Base-by-base conservation (phyloP, 1,139 yeast species). In the Zygoascus meyerae region DNA sequence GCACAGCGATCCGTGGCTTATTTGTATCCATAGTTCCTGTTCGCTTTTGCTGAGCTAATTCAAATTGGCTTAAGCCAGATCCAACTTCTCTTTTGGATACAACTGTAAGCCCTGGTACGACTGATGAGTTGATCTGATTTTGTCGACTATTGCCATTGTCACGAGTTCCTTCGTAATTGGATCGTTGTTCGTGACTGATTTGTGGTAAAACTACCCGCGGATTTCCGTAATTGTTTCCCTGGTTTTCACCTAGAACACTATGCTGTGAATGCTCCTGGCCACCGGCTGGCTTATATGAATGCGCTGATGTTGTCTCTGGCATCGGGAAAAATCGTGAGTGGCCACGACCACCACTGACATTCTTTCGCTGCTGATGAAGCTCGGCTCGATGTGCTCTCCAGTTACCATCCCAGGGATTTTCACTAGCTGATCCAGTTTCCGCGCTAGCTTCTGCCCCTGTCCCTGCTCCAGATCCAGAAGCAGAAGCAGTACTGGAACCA, bases 271-370 rank as follows among this genome's bases (percentile, higher is more conserved):
- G 26, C 26, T 21, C 26, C 4, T 21, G 26, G 26, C 26, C 26
- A 21, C 26, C 26, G 7, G 26, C 26, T 21, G 26, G 7, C 26
- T 21, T 21, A 21, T 21, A 21, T 21, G 7, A 5, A 18, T 7
- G n/a, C 12, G 15, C 39, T 21, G 29, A n/a, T 18, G 15, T 9
- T 11, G 5, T 21, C n/a, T 35, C 39, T 16, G 50, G 43, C 3
- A 50, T 45, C 10, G 56, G 56, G 48, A 53, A 53, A 41, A 53
- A 53, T 30, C 52, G 35, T 1, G 56, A 53, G 26, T 48, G 51
- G 7, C 47, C 53, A 21, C 56, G 43, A 11, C 46, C 45, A 5
- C 31, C 26, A 18, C 35, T 15, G 34, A 29, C 43, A 14, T 33
- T 30, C 3, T 34, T 16, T 18, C 32, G 30, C 21, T 31, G 29